Base-by-base conservation (phyloP, 345 rosid species). In the Aethionema arabicum region DNA sequence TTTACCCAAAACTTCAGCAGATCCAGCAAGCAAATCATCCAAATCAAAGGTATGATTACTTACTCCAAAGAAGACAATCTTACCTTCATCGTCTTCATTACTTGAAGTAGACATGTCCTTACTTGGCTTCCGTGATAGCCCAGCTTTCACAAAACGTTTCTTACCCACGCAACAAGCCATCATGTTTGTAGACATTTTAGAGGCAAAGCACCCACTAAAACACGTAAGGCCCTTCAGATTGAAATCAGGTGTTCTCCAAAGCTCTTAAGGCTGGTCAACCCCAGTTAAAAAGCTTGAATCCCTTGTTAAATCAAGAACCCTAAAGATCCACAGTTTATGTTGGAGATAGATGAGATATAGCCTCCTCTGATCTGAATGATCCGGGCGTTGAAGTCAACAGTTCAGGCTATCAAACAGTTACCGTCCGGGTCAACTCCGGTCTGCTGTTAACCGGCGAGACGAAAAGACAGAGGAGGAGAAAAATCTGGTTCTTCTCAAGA, bases 1-100 rank as follows among this genome's bases (percentile, higher is more conserved):
- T 72, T 80, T 88, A 4, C 93, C 96, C 42, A 88, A 88, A 56
- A 84, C 77, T 69, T 86, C 84, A 6, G 93, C 88, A 0, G 93
- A 86, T n/a, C 88, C 90, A 53, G 81, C 82, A 66, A 88, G 62
- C 68, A 88, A 56, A 65, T 88, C 88, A 77, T 86, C 96, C 30
- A 86, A 78, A 69, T 89, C 93, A 53, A 86, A 86, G 52, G 57
- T 69, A 37, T 72, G 73, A 45, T 74, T 55, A 53, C 80, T 77
- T 9, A 78, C 90, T 53, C 79, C 84, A 21, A 85, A 83, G 79
- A 88, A 84, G 48, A 79, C 72, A 44, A 88, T 68, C 56, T 74
- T 84, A 69, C 80, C 80, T 67, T 88, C 70, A 58, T 81, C 88
- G 0, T 82, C 74, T 36, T 78, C 90, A 59, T 88, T 79, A 79